Evolutionary conservation across 169 alveolate species (phyloP).

Genomic region (Plasmodium gaboni): DNA sequence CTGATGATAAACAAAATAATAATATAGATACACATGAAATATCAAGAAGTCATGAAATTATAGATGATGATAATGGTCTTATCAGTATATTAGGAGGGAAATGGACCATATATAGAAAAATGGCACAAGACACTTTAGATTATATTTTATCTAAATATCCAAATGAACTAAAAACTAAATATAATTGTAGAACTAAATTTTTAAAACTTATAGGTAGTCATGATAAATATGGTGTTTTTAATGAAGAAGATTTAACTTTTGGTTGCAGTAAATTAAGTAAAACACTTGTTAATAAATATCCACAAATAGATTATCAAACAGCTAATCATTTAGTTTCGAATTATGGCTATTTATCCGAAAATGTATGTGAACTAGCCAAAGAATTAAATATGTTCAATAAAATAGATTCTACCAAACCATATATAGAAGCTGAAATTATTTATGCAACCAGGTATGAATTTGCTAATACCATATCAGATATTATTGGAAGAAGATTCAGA

Average conservation of each 20-base stretch:
- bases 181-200: slow-evolving; percentile 83
- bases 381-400: slow-evolving; percentile 78
- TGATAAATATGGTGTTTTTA: slow-evolving; percentile 77
- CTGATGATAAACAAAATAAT: slow-evolving; percentile 23
- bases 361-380: slow-evolving; percentile 81
- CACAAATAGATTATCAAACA: slow-evolving; percentile 74
- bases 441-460: slow-evolving; percentile 84
- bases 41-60: slow-evolving; percentile 93
- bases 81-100: slow-evolving; percentile 95
- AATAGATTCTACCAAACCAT: slow-evolving; percentile 80
- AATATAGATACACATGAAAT: slow-evolving; percentile 84
- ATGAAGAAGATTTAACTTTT: slow-evolving; percentile 80
- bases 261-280: slow-evolving; percentile 78
- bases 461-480: slow-evolving; percentile 87
- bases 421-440: slow-evolving; percentile 84
- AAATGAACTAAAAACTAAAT: slow-evolving; percentile 76
- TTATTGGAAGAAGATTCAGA: slow-evolving; percentile 86
- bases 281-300: slow-evolving; percentile 73
- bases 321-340: slow-evolving; percentile 83
- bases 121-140: slow-evolving; percentile 93
- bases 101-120: slow-evolving; percentile 95
- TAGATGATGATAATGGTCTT: slow-evolving; percentile 88
- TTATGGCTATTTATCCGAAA: slow-evolving; percentile 85
- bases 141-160: slow-evolving; percentile 71
- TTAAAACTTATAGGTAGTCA: slow-evolving; percentile 79